Percentiles rank a stretch among this genome's conserved stretches.
phyloP scores from a whole-genome alignment of 164 flowering plant genomes.

The Annona cherimola region DNA sequence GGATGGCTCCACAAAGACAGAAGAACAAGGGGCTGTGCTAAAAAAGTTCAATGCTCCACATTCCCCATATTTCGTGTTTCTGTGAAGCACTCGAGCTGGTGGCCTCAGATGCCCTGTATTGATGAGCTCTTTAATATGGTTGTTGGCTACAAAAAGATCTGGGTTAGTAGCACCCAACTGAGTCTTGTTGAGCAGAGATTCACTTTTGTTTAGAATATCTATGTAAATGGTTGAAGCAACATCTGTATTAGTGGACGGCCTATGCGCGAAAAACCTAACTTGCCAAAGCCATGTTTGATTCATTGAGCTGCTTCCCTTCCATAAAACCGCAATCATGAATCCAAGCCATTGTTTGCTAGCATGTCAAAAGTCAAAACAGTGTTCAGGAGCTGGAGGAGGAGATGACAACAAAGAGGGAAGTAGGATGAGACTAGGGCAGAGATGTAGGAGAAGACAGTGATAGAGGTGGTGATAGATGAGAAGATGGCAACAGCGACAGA shows the following conservation, averaged over 20 bases:
- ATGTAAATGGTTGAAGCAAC: conserved; percentile 12
- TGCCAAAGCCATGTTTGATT: conserved; percentile 16
- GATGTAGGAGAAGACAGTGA: too few relatives aligned
- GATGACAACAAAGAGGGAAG: too few relatives aligned
- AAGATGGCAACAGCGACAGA: too few relatives aligned
- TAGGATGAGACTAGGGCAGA: too few relatives aligned
- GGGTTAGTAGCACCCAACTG: conserved; percentile 9
- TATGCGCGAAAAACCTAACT: conserved; percentile 24
- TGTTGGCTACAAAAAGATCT: conserved; percentile 33
- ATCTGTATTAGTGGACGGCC: conserved; percentile 17
- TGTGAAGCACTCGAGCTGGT: conserved; percentile 95
- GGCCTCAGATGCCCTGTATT: conserved; percentile 62
- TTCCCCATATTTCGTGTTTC: conserved; percentile 90
- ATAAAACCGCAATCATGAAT: too few relatives aligned
- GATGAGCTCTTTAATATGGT: conserved; percentile 33
- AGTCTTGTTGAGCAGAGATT: background rate
- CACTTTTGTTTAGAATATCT: conserved; percentile 4
- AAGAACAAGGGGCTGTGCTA: conserved; percentile 70
- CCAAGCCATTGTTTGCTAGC: too few relatives aligned
- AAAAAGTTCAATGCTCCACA: conserved; percentile 86
- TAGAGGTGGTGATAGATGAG: too few relatives aligned
- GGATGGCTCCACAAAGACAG: conserved; percentile 92
- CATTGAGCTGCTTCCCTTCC: background rate
- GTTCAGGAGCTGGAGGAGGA: too few relatives aligned
- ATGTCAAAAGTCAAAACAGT: too few relatives aligned